These are phyloP conservation scores for Prunus padus DNA, from an alignment of 306 rosid species.

Conservation along the genomic window DNA sequence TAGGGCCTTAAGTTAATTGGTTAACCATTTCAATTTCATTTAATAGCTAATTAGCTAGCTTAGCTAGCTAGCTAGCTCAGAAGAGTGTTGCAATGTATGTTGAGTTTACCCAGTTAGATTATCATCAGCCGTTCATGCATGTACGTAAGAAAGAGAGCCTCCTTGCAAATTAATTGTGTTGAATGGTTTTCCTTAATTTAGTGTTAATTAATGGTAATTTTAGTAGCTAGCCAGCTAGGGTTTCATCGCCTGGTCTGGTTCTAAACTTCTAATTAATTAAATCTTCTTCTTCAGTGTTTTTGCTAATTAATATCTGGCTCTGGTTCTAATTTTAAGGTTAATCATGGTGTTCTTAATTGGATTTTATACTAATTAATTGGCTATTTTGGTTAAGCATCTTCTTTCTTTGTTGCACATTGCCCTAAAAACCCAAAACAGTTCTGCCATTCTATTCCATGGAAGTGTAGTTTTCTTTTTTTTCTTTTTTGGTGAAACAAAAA, in stretches of 20 bases:
- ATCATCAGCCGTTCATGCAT: not conserved
- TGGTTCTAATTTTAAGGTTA: not conserved
- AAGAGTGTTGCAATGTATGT: not conserved
- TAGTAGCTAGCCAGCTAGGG: conserved; percentile 13
- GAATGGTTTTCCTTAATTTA: not conserved
- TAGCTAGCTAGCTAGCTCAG: not conserved
- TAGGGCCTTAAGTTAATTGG: conserved; percentile 38
- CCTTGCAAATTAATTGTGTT: not conserved
- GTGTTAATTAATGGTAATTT: not conserved
- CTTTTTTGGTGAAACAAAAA: not conserved
- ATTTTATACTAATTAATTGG: no score
- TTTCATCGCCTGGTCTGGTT: not conserved
- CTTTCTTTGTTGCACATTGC: not conserved
- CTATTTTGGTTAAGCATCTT: not conserved
- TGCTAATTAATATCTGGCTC: not conserved
- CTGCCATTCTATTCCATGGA: not conserved
- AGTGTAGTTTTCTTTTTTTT: not conserved
- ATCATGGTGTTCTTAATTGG: not conserved
- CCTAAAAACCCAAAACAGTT: not conserved
- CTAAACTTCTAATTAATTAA: not conserved
- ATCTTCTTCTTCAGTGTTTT: not conserved
- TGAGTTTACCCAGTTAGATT: not conserved
- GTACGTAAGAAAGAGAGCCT: not conserved
- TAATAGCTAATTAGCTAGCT: not conserved
- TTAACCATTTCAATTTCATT: not conserved